Percentiles rank a stretch among this genome's conserved stretches.
These are phyloP conservation scores for Phallus indusiatus DNA, from an alignment of 768 basidiomycete species.

Conservation along the genomic window DNA sequence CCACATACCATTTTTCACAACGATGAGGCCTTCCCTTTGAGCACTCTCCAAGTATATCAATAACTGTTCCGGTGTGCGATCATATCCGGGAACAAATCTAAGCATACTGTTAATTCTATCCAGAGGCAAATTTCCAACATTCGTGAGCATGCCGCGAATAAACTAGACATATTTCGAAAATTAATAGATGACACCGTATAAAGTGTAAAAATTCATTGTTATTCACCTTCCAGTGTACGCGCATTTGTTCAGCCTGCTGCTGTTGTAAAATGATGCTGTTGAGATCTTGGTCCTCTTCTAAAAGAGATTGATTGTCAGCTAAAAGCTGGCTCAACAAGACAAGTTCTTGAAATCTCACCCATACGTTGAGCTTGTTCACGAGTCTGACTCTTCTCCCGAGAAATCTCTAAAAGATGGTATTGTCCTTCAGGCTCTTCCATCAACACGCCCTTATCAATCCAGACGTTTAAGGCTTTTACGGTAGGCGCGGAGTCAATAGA, in stretches of 20 bases:
- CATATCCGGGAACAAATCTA: slow-evolving; percentile 74
- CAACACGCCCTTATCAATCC: slow-evolving; percentile 76
- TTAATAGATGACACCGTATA: slow-evolving; percentile 1
- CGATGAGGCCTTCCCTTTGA: slow-evolving; percentile 65
- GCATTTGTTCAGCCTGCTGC: slow-evolving; percentile 79
- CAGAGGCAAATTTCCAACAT: slow-evolving; percentile 63
- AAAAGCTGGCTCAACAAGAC: slow-evolving; percentile 12
- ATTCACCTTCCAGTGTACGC: slow-evolving; percentile 77
- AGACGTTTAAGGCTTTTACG: slow-evolving; percentile 68
- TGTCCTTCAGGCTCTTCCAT: slow-evolving; percentile 52
- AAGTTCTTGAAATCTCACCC: slow-evolving; percentile 12
- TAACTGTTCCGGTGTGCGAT: slow-evolving; percentile 72
- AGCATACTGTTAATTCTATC: slow-evolving; percentile 88
- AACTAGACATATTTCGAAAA: slow-evolving; percentile 36
- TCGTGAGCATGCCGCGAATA: slow-evolving; percentile 87
- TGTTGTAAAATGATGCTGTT: slow-evolving; percentile 53
- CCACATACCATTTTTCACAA: slow-evolving; percentile 64
- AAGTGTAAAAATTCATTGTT: slow-evolving; percentile 11
- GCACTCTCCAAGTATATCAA: slow-evolving; percentile 74
- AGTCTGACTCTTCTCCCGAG: slow-evolving; percentile 35
- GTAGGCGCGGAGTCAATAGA: slow-evolving; percentile 54
- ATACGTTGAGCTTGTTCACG: slow-evolving; percentile 1
- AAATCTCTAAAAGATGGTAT: slow-evolving; percentile 58
- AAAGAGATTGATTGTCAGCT: slow-evolving; percentile 7
- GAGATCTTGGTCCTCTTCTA: slow-evolving; percentile 37